These are phyloP conservation scores for Zizania latifolia DNA, from an alignment of 176 grass and related monocot genomes.

Conservation along the genomic window DNA sequence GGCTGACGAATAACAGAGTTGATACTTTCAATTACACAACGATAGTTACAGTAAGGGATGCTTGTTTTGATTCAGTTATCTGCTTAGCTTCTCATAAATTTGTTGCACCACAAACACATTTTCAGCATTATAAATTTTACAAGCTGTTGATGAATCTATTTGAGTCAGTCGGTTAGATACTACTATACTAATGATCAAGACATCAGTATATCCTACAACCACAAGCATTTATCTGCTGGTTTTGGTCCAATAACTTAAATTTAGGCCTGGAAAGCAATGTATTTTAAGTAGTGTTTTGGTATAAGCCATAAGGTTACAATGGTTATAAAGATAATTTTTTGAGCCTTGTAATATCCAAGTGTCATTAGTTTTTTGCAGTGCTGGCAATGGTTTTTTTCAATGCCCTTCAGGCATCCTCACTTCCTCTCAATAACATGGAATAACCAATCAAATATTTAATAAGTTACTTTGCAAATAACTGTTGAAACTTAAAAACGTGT, in stretches of 20 bases:
- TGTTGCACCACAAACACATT: neutral
- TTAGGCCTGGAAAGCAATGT: neutral
- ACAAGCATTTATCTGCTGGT: neutral
- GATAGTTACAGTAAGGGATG: slow-evolving; percentile 20
- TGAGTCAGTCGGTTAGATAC: too few relatives aligned
- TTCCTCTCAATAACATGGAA: neutral
- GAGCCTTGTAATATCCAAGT: neutral
- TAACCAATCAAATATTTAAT: neutral
- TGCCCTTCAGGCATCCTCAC: neutral
- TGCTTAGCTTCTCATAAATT: neutral
- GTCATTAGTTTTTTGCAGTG: neutral
- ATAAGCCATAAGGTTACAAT: neutral
- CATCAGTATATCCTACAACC: neutral
- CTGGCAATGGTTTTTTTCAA: neutral
- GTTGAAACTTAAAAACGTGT: neutral
- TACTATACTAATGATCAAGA: neutral
- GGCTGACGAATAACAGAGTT: slow-evolving; percentile 49
- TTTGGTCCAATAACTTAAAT: neutral
- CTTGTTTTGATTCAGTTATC: neutral
- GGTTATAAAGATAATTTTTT: neutral
- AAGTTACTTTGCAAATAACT: neutral
- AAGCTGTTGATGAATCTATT: neutral
- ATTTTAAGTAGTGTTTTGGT: neutral
- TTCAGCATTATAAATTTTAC: neutral
- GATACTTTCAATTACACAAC: slow-evolving; percentile 38